Percentiles rank a stretch among this genome's conserved stretches.
phyloP scores from a whole-genome alignment of 345 rosid genomes.

The Luvunga scandens region DNA sequence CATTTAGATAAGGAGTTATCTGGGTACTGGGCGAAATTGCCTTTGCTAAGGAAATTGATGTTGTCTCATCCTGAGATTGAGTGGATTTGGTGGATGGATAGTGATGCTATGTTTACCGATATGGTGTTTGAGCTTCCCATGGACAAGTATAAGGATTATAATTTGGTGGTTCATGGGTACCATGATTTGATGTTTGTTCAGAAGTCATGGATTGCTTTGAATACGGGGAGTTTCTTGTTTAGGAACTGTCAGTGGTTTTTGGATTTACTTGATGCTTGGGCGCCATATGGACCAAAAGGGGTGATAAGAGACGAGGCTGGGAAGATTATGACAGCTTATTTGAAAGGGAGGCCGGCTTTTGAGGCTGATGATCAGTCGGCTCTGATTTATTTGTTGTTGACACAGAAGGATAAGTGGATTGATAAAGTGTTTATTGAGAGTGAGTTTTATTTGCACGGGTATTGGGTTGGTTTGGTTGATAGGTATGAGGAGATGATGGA shows the following conservation, averaged over 20 bases:
- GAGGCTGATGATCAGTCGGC: slow-evolving; percentile 98
- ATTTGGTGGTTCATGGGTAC: slow-evolving; percentile 89
- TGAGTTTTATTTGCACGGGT: slow-evolving; percentile 87
- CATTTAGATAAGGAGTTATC: slow-evolving; percentile 90
- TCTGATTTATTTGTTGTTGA: slow-evolving; percentile 76
- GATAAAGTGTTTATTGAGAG: slow-evolving; percentile 85
- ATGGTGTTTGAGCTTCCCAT: slow-evolving; percentile 85
- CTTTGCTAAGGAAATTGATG: slow-evolving; percentile 85
- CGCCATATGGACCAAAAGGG: slow-evolving; percentile 96
- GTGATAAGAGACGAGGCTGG: slow-evolving; percentile 83
- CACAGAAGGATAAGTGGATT: slow-evolving; percentile 83
- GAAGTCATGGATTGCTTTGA: slow-evolving; percentile 94
- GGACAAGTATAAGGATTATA: slow-evolving; percentile 54
- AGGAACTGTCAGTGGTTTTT: slow-evolving; percentile 94
- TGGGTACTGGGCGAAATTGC: slow-evolving; percentile 95
- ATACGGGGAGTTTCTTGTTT: slow-evolving; percentile 87
- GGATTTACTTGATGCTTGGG: slow-evolving; percentile 94
- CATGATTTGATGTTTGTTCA: slow-evolving; percentile 82
- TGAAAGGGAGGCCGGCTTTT: slow-evolving; percentile 86
- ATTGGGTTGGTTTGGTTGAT: slow-evolving; percentile 92
- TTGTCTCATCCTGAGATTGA: slow-evolving; percentile 88
- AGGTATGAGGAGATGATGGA: slow-evolving; percentile 93
- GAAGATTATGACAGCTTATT: slow-evolving; percentile 72
- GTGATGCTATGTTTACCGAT: slow-evolving; percentile 95
- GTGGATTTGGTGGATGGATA: slow-evolving; percentile 99